A percentile compares a stretch with the other conserved stretches of the same genome.
Evolutionary conservation across 1,284 basidiomycete genomes (phyloP).

Genomic region (Cryptococcus sp.): DNA sequence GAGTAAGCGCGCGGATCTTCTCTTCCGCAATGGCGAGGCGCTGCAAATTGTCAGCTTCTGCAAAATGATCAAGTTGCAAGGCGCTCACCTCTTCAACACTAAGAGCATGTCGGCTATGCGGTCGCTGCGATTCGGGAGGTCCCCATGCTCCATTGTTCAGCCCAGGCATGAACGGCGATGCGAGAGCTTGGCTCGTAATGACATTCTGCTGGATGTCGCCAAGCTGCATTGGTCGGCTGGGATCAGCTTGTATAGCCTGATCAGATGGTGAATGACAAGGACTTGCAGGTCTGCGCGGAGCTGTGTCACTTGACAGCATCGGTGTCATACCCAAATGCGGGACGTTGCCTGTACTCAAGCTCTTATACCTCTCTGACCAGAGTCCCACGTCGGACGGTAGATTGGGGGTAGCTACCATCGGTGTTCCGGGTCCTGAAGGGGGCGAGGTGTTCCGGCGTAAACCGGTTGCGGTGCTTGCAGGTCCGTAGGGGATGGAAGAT

Average conservation of each 20-base stretch:
- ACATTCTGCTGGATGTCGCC: conserved; percentile 16
- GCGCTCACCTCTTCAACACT: conserved; percentile 26
- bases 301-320: not conserved
- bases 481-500: not conserved
- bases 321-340: not conserved
- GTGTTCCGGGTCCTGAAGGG: conserved; percentile 9
- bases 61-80: not conserved
- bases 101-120: conserved; percentile 5
- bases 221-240: conserved; percentile 7
- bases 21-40: conserved; percentile 22
- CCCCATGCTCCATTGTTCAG: conserved; percentile 29
- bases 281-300: conserved; percentile 9
- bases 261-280: not conserved
- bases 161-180: conserved; percentile 26
- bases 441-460: conserved; percentile 4
- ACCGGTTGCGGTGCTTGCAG: not conserved
- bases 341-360: conserved; percentile 10
- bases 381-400: not conserved
- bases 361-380: conserved; percentile 14
- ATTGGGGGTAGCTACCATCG: conserved; percentile 13
- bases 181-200: conserved; percentile 18
- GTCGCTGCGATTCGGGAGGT: conserved; percentile 17
- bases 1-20: conserved; percentile 27
- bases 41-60: conserved; percentile 5
- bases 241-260: not conserved